Percentiles rank a stretch among this genome's conserved stretches.
phyloP scores from a whole-genome alignment of 495 filamentous ascomycete species.

The Daldinia decipiens region DNA sequence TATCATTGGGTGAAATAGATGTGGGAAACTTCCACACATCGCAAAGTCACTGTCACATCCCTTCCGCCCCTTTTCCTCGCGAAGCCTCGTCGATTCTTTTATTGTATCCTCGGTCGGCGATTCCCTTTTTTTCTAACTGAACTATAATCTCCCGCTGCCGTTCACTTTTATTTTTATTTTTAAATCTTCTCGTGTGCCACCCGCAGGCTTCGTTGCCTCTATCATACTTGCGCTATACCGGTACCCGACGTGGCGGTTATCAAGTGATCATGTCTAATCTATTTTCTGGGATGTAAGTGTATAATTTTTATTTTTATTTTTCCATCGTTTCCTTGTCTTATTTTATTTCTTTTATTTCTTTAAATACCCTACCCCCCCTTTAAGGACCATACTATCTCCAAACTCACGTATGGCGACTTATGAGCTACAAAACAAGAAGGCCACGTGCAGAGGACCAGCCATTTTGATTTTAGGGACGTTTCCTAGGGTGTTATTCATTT shows the following conservation, averaged over 20 bases:
- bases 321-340: conserved; percentile 9
- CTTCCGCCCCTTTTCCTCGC: conserved; percentile 39
- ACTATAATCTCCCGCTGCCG: not conserved
- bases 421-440: conserved; percentile 13
- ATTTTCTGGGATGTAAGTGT: conserved; percentile 82
- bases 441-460: conserved; percentile 8
- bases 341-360: conserved; percentile 7
- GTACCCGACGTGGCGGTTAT: conserved; percentile 39
- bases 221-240: conserved; percentile 22
- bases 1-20: conserved; percentile 34
- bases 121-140: not conserved
- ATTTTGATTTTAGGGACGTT: conserved; percentile 14
- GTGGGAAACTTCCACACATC: conserved; percentile 39
- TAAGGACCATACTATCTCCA: conserved; percentile 5
- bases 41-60: conserved; percentile 27
- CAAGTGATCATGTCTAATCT: conserved; percentile 73
- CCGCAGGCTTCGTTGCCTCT: conserved; percentile 1
- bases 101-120: not conserved
- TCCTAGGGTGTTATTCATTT: conserved; percentile 18
- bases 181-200: conserved; percentile 1
- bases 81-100: conserved; percentile 18
- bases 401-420: conserved; percentile 8
- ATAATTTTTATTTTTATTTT: conserved; percentile 29
- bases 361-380: conserved; percentile 7
- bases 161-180: not conserved